phyloP scores from a whole-genome alignment of 2,329 filamentous ascomycete genomes.

The Cercospora sp. region DNA sequence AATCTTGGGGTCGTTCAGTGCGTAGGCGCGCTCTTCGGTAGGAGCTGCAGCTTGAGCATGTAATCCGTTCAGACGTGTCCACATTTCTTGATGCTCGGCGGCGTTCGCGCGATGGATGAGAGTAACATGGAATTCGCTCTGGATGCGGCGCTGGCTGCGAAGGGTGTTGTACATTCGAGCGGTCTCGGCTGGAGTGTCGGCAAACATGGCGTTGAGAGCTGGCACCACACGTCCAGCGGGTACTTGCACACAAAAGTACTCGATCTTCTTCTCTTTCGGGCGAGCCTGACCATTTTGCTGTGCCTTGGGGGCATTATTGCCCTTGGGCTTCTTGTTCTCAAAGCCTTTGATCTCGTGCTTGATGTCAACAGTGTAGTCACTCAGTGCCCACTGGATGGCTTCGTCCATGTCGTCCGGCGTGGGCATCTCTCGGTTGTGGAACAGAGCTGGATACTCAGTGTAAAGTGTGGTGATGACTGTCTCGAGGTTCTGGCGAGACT shows the following conservation, averaged over 20 bases:
- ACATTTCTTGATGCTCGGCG: conserved; percentile 65
- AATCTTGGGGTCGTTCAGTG: conserved; percentile 52
- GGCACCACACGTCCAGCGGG: conserved; percentile 53
- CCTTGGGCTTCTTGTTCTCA: conserved; percentile 42
- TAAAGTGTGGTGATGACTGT: conserved; percentile 71
- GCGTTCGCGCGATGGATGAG: conserved; percentile 76
- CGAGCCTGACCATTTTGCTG: conserved; percentile 41
- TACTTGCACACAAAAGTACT: conserved; percentile 65
- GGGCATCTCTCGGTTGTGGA: conserved; percentile 64
- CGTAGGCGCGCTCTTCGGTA: conserved; percentile 41
- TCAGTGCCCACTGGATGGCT: conserved; percentile 73
- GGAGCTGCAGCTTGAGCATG: conserved; percentile 46
- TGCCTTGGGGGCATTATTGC: conserved; percentile 28
- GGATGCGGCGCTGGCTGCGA: conserved; percentile 70
- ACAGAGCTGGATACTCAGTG: conserved; percentile 72
- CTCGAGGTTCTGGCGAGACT: conserved; percentile 85
- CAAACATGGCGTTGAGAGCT: conserved; percentile 71
- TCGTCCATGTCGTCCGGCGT: conserved; percentile 71
- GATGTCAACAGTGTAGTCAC: conserved; percentile 73
- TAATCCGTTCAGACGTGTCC: conserved; percentile 69
- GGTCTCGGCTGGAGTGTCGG: conserved; percentile 52
- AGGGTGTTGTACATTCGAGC: conserved; percentile 75
- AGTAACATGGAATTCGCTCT: conserved; percentile 88
- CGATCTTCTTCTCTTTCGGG: conserved; percentile 56
- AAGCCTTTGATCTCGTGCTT: conserved; percentile 69